Base-by-base conservation (phyloP, 257 asterid genomes). In the Penstemon eatonii region DNA sequence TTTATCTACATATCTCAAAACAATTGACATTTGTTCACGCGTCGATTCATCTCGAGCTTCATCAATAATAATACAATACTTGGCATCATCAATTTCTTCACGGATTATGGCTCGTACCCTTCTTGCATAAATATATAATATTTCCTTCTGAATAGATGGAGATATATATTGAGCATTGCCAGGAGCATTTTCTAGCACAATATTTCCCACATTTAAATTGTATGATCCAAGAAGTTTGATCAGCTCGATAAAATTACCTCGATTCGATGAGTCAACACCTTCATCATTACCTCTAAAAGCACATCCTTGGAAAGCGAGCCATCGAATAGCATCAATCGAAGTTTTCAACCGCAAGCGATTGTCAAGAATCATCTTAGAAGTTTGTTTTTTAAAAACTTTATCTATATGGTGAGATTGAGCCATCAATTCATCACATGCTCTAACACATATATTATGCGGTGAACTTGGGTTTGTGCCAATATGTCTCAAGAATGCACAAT, bases 351-450 rank as follows among this genome's bases (percentile, higher is more conserved):
- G 53, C 4, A 47, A 47, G 0, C 10, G 53, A 6, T 47, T 47
- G 8, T 47, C n/a, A 47, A 25, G 33, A 25, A 25, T 25, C 33
- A 25, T 25, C 2, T 25, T 25, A 25, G 33, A 25, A 1, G 33
- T 47, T 5, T 6, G n/a, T 47, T 10, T 47, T 3, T 47, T 7
- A 47, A 47, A 3, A 47, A 47, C 11, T 47, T 0, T 47, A 6
- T 9, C 12, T 6, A 10, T 47, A 47, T 47, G 10, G 3, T 47
- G 53, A 7, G 53, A 10, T 47, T 56, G 60, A 13, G 19, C 36
- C 60, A 55, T 55, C 60, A 55, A 55, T 7, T 55, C 19, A 9
- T 55, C 60, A 55, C 60, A 55, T 33, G 60, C 60, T 55, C 36
- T 33, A 55, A 13, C 60, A 55, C 36, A 11, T n/a, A 8, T 8